Percentiles rank a stretch among this genome's conserved stretches.
These are phyloP conservation scores for Plectosphaerella cucumerina DNA, from an alignment of 2,329 filamentous ascomycete species.

Conservation along the genomic window DNA sequence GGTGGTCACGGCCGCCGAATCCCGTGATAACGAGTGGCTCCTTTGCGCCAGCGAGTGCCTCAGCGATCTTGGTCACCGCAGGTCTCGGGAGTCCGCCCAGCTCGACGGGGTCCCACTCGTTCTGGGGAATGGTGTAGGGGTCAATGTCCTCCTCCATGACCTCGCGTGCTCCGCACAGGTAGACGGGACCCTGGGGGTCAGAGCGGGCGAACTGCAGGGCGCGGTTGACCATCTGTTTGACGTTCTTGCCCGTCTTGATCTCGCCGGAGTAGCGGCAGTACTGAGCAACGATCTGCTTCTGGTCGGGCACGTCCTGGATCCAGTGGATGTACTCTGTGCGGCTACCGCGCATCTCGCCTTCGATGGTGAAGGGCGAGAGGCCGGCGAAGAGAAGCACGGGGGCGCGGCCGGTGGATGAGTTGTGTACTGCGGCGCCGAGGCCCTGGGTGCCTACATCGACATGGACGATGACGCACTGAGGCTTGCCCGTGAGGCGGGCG, in stretches of 20 bases:
- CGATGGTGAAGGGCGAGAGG: constrained; percentile 65
- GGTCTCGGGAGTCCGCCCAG: constrained; percentile 53
- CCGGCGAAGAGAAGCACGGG: constrained; percentile 71
- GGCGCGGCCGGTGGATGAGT: constrained; percentile 64
- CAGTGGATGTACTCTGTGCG: constrained; percentile 72
- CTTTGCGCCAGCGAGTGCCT: constrained; percentile 58
- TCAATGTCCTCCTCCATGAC: constrained; percentile 79
- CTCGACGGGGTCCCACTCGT: constrained; percentile 66
- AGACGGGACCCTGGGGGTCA: constrained; percentile 70
- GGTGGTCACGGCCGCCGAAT: constrained; percentile 66
- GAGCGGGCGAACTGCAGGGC: constrained; percentile 71
- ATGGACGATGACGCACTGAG: constrained; percentile 69
- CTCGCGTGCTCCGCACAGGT: constrained; percentile 68
- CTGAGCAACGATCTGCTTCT: constrained; percentile 69
- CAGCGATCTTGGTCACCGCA: constrained; percentile 56
- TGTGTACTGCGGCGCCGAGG: constrained; percentile 67
- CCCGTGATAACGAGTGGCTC: constrained; percentile 68
- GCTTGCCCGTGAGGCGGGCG: constrained; percentile 61
- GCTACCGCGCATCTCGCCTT: constrained; percentile 66
- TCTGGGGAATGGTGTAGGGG: constrained; percentile 65
- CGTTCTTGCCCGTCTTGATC: constrained; percentile 72
- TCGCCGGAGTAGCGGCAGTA: constrained; percentile 76
- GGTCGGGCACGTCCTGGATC: constrained; percentile 73
- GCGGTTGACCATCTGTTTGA: constrained; percentile 79
- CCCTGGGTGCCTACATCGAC: constrained; percentile 74